These are phyloP conservation scores for Fraxinus paxiana DNA, from an alignment of 305 asterid species.

Conservation along the genomic window DNA sequence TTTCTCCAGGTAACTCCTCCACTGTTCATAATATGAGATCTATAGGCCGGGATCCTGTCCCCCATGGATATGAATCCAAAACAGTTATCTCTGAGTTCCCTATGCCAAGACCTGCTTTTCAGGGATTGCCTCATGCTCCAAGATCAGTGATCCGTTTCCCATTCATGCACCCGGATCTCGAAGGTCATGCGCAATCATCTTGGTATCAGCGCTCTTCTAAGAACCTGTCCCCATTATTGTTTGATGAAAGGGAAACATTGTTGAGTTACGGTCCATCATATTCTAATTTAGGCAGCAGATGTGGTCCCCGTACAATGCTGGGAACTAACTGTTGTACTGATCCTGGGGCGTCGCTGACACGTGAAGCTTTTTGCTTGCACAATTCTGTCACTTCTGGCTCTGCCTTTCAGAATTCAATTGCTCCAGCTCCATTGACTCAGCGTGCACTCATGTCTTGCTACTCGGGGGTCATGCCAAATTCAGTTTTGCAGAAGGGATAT, in stretches of 20 bases:
- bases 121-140: slow-evolving; percentile 27
- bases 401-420: slow-evolving; percentile 24
- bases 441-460: slow-evolving; percentile 29
- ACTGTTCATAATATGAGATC: slow-evolving; percentile 27
- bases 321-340: slow-evolving; percentile 26
- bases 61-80: slow-evolving; percentile 27
- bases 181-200: slow-evolving; percentile 31
- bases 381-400: slow-evolving; percentile 25
- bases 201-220: slow-evolving; percentile 35
- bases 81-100: slow-evolving; percentile 21
- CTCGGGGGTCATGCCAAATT: slow-evolving; percentile 27
- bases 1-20: slow-evolving; percentile 23
- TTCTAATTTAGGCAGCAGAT: slow-evolving; percentile 21
- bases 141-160: slow-evolving; percentile 46
- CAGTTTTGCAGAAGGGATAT: slow-evolving; percentile 25
- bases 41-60: slow-evolving; percentile 30
- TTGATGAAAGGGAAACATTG: slow-evolving; percentile 30
- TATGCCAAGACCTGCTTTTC: slow-evolving; percentile 22
- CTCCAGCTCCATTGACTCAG: slow-evolving; percentile 24
- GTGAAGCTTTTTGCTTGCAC: slow-evolving; percentile 27
- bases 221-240: slow-evolving; percentile 27
- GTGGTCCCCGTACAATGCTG: slow-evolving; percentile 29
- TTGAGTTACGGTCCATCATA: slow-evolving; percentile 22
- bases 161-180: slow-evolving; percentile 40
- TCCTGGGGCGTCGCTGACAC: slow-evolving; percentile 25